Evolutionary conservation across 768 basidiomycete species (phyloP), one percentile per base, ranked within the genome.

Genomic region (Scleroderma citrinum): DNA sequence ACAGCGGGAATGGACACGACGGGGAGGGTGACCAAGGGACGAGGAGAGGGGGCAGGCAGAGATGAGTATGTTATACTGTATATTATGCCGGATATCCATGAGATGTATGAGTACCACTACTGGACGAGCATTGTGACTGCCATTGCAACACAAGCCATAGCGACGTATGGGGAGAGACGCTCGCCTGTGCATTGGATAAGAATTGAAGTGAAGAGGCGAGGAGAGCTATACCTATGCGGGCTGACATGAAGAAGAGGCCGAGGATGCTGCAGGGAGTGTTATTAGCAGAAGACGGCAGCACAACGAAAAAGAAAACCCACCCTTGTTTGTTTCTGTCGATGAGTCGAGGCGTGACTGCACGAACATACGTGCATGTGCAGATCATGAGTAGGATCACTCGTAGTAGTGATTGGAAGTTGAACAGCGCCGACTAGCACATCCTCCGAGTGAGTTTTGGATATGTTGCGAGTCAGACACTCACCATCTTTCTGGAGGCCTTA

Each of bases 351-450:
- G 90, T 85, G 14, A 94, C 85, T 0, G 90, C 84, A 39, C 96
- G 83, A 13, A 94, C 78, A 68, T 98, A 99, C 3, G 95, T 93
- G 73, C 91, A 97, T 50, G 96, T 98, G 73, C 96, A 99, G 51
- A 97, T 92, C 66, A 89, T 76, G 43, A 99, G 77, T 8, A 98
- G 79, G 55, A 97, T 85, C 65, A 95, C 92, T 61, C 95, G 83
- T 17, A 99, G 78, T 17, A 99, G 78, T 0, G 94, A 92, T 68
- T 95, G 87, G 64, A 99, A 99, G 71, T 97, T 95, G 83, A 98
- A 97, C 20, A 99, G 78, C 2, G 96, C 96, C 24, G 95, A 94
- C 85, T 87, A 13, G 30, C 29, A 20, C 17, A 23, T 12, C 12
- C 13, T 32, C 11, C 20, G 17, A 44, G 30, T n/a, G 43, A 2